Evolutionary conservation across 306 rosid genomes (phyloP).

Genomic region (Arachis stenosperma): DNA sequence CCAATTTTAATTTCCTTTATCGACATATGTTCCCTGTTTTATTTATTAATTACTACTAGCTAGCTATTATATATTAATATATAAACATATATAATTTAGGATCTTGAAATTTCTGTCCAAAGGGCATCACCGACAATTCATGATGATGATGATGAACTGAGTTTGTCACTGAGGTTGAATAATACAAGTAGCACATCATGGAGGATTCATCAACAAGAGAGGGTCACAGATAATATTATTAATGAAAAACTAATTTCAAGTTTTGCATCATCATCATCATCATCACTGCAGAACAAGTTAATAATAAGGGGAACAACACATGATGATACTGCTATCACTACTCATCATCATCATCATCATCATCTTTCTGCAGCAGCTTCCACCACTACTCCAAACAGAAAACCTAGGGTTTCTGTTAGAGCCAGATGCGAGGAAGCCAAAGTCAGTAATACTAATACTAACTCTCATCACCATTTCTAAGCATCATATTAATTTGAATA

Average conservation of each 20-base stretch:
- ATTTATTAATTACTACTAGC: background rate
- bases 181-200: background rate
- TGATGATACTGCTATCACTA: constrained; percentile 41
- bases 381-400: constrained; percentile 57
- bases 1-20: background rate
- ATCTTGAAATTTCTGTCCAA: constrained; percentile 47
- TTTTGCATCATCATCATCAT: constrained; percentile 1
- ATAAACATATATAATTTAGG: constrained; percentile 36
- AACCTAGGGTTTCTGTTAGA: constrained; percentile 96
- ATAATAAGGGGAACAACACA: constrained; percentile 32
- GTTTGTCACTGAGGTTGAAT: constrained; percentile 59
- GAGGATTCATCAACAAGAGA: constrained; percentile 30
- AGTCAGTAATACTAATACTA: constrained; percentile 45
- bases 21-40: background rate
- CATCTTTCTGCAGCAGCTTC: constrained; percentile 27
- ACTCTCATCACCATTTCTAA: no score
- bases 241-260: constrained; percentile 22
- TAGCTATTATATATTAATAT: background rate
- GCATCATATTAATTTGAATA: no score
- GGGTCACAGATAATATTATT: background rate
- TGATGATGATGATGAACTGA: constrained; percentile 46
- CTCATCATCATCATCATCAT: constrained; percentile 20
- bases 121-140: constrained; percentile 32
- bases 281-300: constrained; percentile 41
- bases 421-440: constrained; percentile 93